Evolutionary conservation across 495 filamentous ascomycete genomes (phyloP), one percentile per base, ranked within the genome.

Genomic region (Xylaria telfairii): DNA sequence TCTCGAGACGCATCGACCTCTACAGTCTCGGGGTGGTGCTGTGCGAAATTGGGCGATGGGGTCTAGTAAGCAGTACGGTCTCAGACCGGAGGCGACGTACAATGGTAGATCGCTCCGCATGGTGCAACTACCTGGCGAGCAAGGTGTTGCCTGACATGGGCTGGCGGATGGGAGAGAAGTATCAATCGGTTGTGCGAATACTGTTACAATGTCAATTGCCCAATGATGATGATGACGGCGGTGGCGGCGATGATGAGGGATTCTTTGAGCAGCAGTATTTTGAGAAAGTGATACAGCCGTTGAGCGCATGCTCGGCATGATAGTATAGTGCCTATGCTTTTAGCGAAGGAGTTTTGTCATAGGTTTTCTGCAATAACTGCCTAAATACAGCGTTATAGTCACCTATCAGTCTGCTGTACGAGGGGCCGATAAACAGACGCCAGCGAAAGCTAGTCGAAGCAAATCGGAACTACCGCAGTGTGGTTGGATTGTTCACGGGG

Each of bases 31-130:
- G 61, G 0, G 61, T 65, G 17, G 61, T 65, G 24, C 19, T 65
- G 17, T 65, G 61, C 28, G 61, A 65, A 10, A 47, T 65, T 10
- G 61, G 61, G 61, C 61, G 41, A 46, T 65, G 61, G 61, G 39
- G 13, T 5, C 24, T 65, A 5, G 41, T 65, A 10, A 32, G 39
- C 10, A 17, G 30, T 3, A 65, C n/a, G 5, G 17, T 49, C 1
- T 30, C 39, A 1, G 44, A 47, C 0, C 39, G 15, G 39, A 30
- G 10, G 19, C 15, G 32, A 32, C 32, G 32, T 10, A 39, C 39
- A 32, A 60, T 60, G 19, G 32, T 39, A 17, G 61, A 65, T 47
- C 61, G 61, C 10, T 28, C 0, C 1, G 61, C 9, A 2, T 65
- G 61, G 61, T 6, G 41, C 1, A 17, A 47, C 24, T 65, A 65